phyloP scores from a whole-genome alignment of 2,329 filamentous ascomycete genomes.

The Apiospora rasikravindrae region DNA sequence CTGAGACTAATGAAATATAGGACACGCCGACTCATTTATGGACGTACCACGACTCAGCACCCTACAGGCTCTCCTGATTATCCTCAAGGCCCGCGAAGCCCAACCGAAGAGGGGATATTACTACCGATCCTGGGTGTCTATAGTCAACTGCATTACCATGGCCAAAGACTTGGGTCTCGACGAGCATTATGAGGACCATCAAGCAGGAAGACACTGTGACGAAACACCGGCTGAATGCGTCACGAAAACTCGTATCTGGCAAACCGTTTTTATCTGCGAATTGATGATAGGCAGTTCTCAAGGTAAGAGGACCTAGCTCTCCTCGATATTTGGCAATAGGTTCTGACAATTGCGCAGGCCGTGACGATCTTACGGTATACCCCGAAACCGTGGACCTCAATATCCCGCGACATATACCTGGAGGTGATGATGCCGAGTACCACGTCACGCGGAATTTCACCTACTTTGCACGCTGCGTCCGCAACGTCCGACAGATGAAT shows the following conservation, averaged over 20 bases:
- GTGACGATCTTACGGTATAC: constrained; percentile 78
- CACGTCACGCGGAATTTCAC: constrained; percentile 83
- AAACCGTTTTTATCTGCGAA: constrained; percentile 83
- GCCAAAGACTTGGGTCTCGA: constrained; percentile 88
- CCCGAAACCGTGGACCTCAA: constrained; percentile 78
- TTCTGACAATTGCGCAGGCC: constrained; percentile 56
- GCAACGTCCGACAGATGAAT: constrained; percentile 79
- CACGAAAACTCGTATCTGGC: constrained; percentile 87
- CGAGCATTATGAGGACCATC: constrained; percentile 82
- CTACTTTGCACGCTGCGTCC: constrained; percentile 78
- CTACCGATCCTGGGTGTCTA: constrained; percentile 95
- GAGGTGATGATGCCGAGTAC: constrained; percentile 76
- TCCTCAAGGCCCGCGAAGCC: constrained; percentile 91
- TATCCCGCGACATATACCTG: constrained; percentile 65
- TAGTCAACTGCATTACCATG: constrained; percentile 92
- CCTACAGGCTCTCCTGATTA: constrained; percentile 84
- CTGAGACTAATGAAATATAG: constrained; percentile 49
- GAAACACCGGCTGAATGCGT: constrained; percentile 76
- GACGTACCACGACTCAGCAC: constrained; percentile 90
- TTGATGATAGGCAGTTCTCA: constrained; percentile 93
- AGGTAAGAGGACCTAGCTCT: constrained; percentile 57
- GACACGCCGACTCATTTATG: constrained; percentile 92
- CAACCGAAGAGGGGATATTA: constrained; percentile 93
- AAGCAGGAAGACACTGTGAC: constrained; percentile 72
- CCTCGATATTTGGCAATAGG: neutral